phyloP scores from a whole-genome alignment of 1,284 basidiomycete genomes.

The Austroboletus novae-zelandiae region DNA sequence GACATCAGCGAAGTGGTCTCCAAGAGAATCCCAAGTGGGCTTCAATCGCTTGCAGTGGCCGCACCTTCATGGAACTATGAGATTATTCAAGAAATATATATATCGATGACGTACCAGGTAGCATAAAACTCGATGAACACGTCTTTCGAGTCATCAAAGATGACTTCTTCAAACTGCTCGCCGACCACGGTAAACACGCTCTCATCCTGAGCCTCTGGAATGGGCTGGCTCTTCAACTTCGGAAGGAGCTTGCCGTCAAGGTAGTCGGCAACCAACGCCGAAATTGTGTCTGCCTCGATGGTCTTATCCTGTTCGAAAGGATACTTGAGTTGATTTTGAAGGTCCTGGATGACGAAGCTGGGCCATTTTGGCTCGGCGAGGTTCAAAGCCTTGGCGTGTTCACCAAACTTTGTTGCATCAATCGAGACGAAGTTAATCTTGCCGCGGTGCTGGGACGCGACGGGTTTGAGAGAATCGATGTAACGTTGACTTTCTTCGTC shows the following conservation, averaged over 20 bases:
- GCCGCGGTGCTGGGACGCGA: constrained; percentile 81
- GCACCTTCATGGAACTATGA: constrained; percentile 53
- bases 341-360: constrained; percentile 89
- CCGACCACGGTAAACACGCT: constrained; percentile 85
- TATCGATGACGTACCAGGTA: constrained; percentile 69
- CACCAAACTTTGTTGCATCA: constrained; percentile 91
- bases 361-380: constrained; percentile 86
- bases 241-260: constrained; percentile 76
- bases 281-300: constrained; percentile 55
- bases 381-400: constrained; percentile 96
- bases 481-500: constrained; percentile 65
- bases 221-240: constrained; percentile 86
- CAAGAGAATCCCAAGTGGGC: constrained; percentile 92
- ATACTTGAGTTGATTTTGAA: constrained; percentile 85
- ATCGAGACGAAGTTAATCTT: constrained; percentile 99
- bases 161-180: constrained; percentile 86
- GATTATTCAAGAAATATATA: background rate
- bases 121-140: constrained; percentile 98
- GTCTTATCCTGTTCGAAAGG: constrained; percentile 75
- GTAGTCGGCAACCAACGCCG: constrained; percentile 66
- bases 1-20: constrained; percentile 76
- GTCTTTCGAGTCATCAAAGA: constrained; percentile 88
- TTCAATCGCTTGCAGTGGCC: constrained; percentile 96
- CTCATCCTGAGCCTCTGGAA: constrained; percentile 84
- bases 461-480: constrained; percentile 68